phyloP scores from a whole-genome alignment of 2,329 filamentous ascomycete genomes.

The Aureobasidium melanogenum region DNA sequence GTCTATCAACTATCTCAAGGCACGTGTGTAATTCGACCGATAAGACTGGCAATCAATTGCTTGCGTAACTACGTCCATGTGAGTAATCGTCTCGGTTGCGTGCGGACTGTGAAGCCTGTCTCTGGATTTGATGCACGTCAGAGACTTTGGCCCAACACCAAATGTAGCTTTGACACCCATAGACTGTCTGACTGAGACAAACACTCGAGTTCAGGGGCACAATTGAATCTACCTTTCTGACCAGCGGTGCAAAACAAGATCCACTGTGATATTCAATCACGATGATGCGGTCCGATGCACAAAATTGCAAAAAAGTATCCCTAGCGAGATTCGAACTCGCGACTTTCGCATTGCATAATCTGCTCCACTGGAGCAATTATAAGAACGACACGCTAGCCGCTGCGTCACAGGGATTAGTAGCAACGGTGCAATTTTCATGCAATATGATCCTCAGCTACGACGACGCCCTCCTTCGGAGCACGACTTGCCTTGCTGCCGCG shows the following conservation, averaged over 20 bases:
- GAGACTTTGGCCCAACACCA: background rate
- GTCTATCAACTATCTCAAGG: background rate
- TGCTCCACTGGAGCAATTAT: constrained; percentile 17
- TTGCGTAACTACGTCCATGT: background rate
- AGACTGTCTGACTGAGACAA: background rate
- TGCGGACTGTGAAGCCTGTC: background rate
- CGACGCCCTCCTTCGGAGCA: no score
- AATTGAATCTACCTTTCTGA: background rate
- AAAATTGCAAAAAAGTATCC: background rate
- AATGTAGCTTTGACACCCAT: background rate
- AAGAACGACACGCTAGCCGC: constrained; percentile 41
- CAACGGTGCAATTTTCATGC: background rate
- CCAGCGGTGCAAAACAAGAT: background rate
- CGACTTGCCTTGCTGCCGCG: background rate
- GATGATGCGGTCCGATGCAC: background rate
- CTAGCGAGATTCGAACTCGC: constrained; percentile 13
- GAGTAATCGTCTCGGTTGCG: background rate
- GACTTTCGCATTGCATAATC: constrained; percentile 13
- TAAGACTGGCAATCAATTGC: background rate
- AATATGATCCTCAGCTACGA: fast-evolving
- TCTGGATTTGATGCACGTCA: background rate
- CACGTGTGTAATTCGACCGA: background rate
- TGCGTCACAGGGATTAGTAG: constrained; percentile 10
- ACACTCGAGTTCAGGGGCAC: background rate
- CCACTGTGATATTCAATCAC: background rate